Evolutionary conservation across 2,329 filamentous ascomycete species (phyloP).

Genomic region (Arthrobotrys entomopaga): DNA sequence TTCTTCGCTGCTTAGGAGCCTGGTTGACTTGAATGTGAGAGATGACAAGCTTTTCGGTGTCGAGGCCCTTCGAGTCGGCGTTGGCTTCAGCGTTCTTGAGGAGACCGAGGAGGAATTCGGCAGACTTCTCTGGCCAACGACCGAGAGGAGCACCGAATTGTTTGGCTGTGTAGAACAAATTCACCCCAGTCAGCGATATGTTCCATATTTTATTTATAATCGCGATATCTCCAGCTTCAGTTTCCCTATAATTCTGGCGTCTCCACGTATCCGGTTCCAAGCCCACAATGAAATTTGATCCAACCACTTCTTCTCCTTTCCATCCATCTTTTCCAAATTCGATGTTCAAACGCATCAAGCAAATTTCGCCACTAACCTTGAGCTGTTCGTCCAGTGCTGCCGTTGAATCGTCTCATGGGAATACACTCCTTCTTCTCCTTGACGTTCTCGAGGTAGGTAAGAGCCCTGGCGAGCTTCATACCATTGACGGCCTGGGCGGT

Average conservation of each 20-base stretch:
- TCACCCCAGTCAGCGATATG: constrained; percentile 11
- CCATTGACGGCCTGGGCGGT: constrained; percentile 99
- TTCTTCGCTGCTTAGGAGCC: constrained; percentile 98
- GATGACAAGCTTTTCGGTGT: constrained; percentile 96
- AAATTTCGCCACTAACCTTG: constrained; percentile 79
- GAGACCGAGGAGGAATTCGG: constrained; percentile 95
- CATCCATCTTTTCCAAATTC: constrained; percentile 1
- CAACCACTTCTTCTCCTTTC: background rate
- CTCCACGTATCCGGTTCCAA: background rate
- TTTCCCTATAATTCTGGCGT: background rate
- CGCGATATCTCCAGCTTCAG: background rate
- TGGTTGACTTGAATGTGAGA: constrained; percentile 99
- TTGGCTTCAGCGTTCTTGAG: constrained; percentile 98
- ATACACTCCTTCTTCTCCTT: constrained; percentile 96
- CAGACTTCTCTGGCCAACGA: constrained; percentile 99
- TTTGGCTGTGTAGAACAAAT: constrained; percentile 75
- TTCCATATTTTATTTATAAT: background rate
- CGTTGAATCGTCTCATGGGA: constrained; percentile 97
- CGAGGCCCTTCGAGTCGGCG: constrained; percentile 94
- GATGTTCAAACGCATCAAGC: background rate
- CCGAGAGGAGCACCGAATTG: constrained; percentile 97
- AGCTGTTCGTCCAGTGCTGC: constrained; percentile 91
- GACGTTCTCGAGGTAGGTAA: constrained; percentile 98
- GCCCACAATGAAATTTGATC: too few species aligned
- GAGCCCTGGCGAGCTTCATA: constrained; percentile 95